These are phyloP conservation scores for Vigna reflexopilosa DNA, from an alignment of 306 rosid genomes.

Conservation along the genomic window DNA sequence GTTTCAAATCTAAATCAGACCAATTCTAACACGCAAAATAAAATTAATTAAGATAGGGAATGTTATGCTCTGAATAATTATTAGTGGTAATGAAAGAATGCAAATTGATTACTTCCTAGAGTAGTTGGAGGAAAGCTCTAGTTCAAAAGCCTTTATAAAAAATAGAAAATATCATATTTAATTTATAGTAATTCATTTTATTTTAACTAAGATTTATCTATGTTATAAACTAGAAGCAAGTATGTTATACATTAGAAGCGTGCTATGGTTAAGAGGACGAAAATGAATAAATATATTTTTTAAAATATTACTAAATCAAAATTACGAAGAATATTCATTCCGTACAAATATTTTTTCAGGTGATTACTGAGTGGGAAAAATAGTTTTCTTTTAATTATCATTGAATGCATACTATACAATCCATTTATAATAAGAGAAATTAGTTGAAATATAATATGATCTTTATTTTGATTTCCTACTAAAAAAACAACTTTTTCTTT, in stretches of 20 bases:
- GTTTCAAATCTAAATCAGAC: background rate
- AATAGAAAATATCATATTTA: background rate
- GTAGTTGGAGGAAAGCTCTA: background rate
- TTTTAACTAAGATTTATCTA: background rate
- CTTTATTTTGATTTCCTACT: too few relatives aligned
- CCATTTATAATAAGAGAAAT: too few relatives aligned
- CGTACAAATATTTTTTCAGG: too few relatives aligned
- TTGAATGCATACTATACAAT: background rate
- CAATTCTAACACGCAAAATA: constrained; percentile 17
- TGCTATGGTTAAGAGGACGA: background rate
- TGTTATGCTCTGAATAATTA: too few relatives aligned
- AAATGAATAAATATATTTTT: background rate
- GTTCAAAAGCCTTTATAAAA: background rate
- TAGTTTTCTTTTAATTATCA: background rate
- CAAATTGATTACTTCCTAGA: background rate
- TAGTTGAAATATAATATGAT: background rate
- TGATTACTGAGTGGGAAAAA: background rate
- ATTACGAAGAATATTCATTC: background rate
- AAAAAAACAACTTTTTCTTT: too few relatives aligned
- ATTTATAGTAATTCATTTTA: background rate
- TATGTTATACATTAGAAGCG: background rate
- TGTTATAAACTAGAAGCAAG: background rate
- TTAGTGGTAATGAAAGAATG: background rate
- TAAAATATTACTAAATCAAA: background rate
- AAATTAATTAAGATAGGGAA: background rate